Base-by-base conservation (phyloP, 306 rosid species). In the Cicer cuneatum region DNA sequence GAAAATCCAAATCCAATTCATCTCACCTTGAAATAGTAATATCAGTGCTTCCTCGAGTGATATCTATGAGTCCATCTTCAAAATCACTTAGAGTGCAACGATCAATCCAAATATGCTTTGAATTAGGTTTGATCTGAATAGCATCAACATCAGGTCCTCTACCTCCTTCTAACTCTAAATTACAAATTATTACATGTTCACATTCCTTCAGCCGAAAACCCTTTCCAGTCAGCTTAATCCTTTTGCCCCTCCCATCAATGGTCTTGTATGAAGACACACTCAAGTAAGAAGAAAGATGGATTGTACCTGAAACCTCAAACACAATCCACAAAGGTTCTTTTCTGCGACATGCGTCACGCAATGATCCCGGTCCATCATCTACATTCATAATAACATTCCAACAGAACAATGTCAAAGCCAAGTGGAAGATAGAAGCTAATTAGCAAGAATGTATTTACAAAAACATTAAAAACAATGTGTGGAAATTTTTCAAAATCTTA, bases 291-390 rank as follows among this genome's bases (percentile, higher is more conserved):
- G 92, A 83, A 56, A 95, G 93, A 59, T 78, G 76, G 58, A 95
- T 81, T 5, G 89, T 85, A 70, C 99, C 99, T 0, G 96, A 90
- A 67, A 94, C 85, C 43, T 94, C 92, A 74, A 95, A 95, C 18
- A 95, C 92, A 69, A 95, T 92, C 99, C 99, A 95, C 18, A 90
- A 78, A 2, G 99, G 96, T 39, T 92, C 93, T 78, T 92, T 95
- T 75, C 39, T 70, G 13, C 93, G 85, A 77, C 99, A 92, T 1
- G 87, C 99, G 1, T 81, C 84, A 10, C 99, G 88, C 11, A 92
- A 87, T 11, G 99, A 95, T 67, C 99, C 99, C 0, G 96, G 96
- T n/a, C 98, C 99, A 74, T 95, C 99, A 78, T 95, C 99, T 95
- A 68, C 68, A 79, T 13, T 37, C 69, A 10, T 67, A 78, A 10